Evolutionary conservation across 169 alveolate species (phyloP).

Genomic region (Plasmodium falciparum): DNA sequence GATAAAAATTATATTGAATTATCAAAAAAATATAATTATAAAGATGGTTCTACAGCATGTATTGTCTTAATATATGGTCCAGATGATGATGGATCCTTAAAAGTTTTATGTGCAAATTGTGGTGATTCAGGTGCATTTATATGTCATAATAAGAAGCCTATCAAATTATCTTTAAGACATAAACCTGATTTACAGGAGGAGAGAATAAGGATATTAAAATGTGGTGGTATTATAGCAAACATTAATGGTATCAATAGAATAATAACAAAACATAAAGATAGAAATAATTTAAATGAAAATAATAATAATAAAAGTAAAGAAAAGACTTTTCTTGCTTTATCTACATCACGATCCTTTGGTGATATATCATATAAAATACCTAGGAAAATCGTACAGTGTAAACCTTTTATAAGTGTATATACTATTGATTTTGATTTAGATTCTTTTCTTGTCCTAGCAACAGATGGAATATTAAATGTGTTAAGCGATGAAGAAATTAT

Average conservation of each 20-base stretch:
- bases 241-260: slow-evolving; percentile 82
- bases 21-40: slow-evolving; percentile 72
- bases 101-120: slow-evolving; percentile 81
- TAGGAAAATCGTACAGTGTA: slow-evolving; percentile 78
- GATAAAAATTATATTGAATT: slow-evolving; percentile 82
- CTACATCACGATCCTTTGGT: slow-evolving; percentile 85
- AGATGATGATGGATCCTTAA: slow-evolving; percentile 81
- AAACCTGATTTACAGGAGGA: slow-evolving; percentile 84
- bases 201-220: slow-evolving; percentile 77
- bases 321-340: slow-evolving; percentile 74
- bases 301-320: slow-evolving; percentile 8
- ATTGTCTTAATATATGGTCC: slow-evolving; percentile 84
- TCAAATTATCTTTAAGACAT: slow-evolving; percentile 79
- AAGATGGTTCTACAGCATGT: slow-evolving; percentile 80
- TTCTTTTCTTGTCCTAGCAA: slow-evolving; percentile 80
- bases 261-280: slow-evolving; percentile 50
- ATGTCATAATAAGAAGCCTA: slow-evolving; percentile 79
- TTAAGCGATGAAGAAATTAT: slow-evolving; percentile 81
- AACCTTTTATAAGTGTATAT: slow-evolving; percentile 81
- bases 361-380: slow-evolving; percentile 80
- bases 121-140: slow-evolving; percentile 87
- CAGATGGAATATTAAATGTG: slow-evolving; percentile 70
- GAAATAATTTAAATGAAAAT: background rate
- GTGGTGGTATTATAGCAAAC: slow-evolving; percentile 83
- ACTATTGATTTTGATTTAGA: slow-evolving; percentile 83